A percentile compares a stretch with the other conserved stretches of the same genome.
Conservation (phyloP, 1,284 basidiomycete species). For the Gomphus bonarii region DNA sequence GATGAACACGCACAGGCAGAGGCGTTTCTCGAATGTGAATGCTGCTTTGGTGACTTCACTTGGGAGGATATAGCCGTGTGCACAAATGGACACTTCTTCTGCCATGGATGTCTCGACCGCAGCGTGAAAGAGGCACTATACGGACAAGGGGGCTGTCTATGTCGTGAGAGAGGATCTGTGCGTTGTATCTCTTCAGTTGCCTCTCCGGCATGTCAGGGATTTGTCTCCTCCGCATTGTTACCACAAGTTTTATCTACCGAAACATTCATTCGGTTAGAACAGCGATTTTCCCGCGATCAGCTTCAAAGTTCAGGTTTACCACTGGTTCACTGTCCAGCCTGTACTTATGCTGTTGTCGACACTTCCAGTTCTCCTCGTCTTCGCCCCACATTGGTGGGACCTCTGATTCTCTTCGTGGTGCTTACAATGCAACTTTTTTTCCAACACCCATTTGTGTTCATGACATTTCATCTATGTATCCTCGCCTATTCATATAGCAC, state of each 20-base stretch:
- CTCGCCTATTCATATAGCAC: neutral
- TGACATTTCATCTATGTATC: neutral
- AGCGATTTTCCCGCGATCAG: neutral
- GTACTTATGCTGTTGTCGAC: slow-evolving; percentile 3
- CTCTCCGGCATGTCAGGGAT: neutral
- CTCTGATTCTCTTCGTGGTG: neutral
- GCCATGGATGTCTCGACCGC: slow-evolving; percentile 6
- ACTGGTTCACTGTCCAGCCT: slow-evolving; percentile 4
- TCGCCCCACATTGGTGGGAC: neutral
- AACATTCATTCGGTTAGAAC: neutral
- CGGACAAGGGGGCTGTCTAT: slow-evolving; percentile 2
- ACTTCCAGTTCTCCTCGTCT: neutral
- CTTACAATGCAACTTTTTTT: neutral
- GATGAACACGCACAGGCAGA: slow-evolving; percentile 2
- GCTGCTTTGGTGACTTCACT: slow-evolving; percentile 10
- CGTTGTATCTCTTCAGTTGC: slow-evolving; percentile 9
- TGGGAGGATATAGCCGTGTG: slow-evolving; percentile 9
- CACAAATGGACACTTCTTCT: slow-evolving; percentile 8
- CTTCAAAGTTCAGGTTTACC: slow-evolving; percentile 1
- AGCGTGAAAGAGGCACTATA: slow-evolving; percentile 5
- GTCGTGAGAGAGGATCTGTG: neutral
- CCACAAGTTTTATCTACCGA: neutral
- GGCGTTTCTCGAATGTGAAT: slow-evolving; percentile 9
- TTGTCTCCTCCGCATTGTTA: slow-evolving; percentile 2
- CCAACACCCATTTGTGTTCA: neutral